A percentile compares a stretch with the other conserved stretches of the same genome.
Evolutionary conservation across 768 basidiomycete species (phyloP).

Genomic region (Termitomyces sp.): DNA sequence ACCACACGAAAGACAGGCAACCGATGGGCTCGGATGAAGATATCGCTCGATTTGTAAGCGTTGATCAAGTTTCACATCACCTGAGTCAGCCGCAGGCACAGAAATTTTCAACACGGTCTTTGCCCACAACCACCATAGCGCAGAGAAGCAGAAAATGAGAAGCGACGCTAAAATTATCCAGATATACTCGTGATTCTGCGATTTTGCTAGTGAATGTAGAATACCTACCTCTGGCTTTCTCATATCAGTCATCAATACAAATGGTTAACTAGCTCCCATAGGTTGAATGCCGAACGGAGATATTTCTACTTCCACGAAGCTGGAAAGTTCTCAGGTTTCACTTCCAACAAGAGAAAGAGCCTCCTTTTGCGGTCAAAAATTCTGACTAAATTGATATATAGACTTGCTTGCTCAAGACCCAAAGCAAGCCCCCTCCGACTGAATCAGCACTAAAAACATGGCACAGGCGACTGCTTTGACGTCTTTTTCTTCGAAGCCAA

Average conservation of each 20-base stretch:
- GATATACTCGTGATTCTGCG: too few relatives aligned
- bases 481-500: conserved; percentile 30
- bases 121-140: too few relatives aligned
- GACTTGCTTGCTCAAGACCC: background rate
- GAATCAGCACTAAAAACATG: background rate
- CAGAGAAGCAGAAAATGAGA: too few relatives aligned
- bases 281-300: background rate
- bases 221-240: too few relatives aligned
- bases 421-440: background rate
- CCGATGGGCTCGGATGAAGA: background rate
- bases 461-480: conserved; percentile 34
- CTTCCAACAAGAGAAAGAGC: background rate
- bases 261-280: background rate
- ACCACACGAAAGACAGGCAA: background rate
- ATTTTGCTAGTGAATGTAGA: too few relatives aligned
- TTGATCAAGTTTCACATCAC: background rate
- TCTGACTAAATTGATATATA: background rate
- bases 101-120: too few relatives aligned
- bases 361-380: background rate
- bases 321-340: background rate
- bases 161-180: too few relatives aligned
- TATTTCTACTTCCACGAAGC: background rate
- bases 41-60: background rate
- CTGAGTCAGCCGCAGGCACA: too few relatives aligned
- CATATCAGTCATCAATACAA: too few relatives aligned